These are phyloP conservation scores for Mycena rosella DNA, from an alignment of 768 basidiomycete genomes.

Conservation along the genomic window DNA sequence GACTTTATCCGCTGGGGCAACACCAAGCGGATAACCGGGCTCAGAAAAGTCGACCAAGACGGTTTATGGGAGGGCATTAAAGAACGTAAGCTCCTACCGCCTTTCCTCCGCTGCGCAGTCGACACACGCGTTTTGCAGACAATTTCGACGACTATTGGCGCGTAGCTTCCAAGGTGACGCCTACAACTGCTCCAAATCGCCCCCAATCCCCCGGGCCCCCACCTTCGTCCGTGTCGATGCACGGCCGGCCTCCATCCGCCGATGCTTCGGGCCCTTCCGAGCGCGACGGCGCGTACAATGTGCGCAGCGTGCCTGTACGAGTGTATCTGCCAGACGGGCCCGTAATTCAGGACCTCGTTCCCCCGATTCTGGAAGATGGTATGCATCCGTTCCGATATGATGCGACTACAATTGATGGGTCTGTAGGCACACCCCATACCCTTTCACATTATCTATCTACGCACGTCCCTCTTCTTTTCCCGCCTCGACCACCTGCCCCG, in stretches of 20 bases:
- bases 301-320: constrained; percentile 90
- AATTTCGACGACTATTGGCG: constrained; percentile 97
- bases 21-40: constrained; percentile 91
- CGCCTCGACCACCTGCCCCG: constrained; percentile 58
- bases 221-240: constrained; percentile 69
- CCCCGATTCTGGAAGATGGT: constrained; percentile 86
- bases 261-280: constrained; percentile 69
- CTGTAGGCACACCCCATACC: constrained; percentile 77
- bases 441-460: constrained; percentile 76
- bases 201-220: constrained; percentile 67
- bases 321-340: constrained; percentile 93
- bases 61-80: constrained; percentile 97
- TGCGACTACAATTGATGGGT: constrained; percentile 22
- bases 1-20: constrained; percentile 98
- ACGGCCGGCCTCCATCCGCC: constrained; percentile 73
- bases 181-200: constrained; percentile 76
- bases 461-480: constrained; percentile 87
- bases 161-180: constrained; percentile 93
- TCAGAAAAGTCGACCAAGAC: constrained; percentile 94
- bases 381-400: constrained; percentile 42
- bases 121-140: constrained; percentile 62
- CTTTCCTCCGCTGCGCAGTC: constrained; percentile 13
- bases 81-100: constrained; percentile 76
- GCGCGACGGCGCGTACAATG: constrained; percentile 87
- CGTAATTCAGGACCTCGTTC: constrained; percentile 89